These are phyloP conservation scores for Aspergillus egyptiacus DNA, from an alignment of 495 filamentous ascomycete species.

Conservation along the genomic window DNA sequence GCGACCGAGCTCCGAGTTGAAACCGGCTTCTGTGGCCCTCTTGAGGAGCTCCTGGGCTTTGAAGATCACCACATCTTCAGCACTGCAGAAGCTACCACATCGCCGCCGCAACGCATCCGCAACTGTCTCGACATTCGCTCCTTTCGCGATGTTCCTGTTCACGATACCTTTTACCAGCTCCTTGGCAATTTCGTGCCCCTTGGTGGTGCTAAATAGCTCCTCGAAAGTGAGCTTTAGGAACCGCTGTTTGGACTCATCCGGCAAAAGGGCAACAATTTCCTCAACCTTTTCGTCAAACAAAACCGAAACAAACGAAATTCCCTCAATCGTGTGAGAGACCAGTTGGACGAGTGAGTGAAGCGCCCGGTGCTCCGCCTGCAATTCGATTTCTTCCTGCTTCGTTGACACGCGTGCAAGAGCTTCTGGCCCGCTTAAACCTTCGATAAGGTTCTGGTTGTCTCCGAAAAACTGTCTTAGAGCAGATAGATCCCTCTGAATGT, in stretches of 20 bases:
- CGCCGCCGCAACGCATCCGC: constrained; percentile 84
- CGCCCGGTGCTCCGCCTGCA: constrained; percentile 90
- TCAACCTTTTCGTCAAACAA: constrained; percentile 87
- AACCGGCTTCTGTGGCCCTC: constrained; percentile 69
- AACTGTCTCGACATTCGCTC: constrained; percentile 93
- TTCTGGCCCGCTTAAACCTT: constrained; percentile 82
- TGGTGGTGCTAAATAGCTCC: constrained; percentile 67
- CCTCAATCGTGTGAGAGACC: constrained; percentile 82
- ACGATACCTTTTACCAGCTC: constrained; percentile 97
- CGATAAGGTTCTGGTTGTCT: constrained; percentile 80
- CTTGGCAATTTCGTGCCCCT: constrained; percentile 88
- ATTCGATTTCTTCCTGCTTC: constrained; percentile 80
- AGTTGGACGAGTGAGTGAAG: constrained; percentile 77
- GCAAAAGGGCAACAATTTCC: constrained; percentile 79
- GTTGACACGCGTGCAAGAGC: constrained; percentile 62
- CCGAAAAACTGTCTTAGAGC: constrained; percentile 74
- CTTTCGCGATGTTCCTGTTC: constrained; percentile 91
- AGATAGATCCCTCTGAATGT: constrained; percentile 73
- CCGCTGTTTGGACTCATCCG: constrained; percentile 57
- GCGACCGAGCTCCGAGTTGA: constrained; percentile 70
- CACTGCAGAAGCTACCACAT: constrained; percentile 94
- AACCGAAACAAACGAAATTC: constrained; percentile 89
- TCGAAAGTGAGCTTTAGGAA: constrained; percentile 78
- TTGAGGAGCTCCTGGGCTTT: constrained; percentile 94
- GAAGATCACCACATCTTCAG: constrained; percentile 95